phyloP scores from a whole-genome alignment of 2,329 filamentous ascomycete genomes.

The Colletotrichum cereale region DNA sequence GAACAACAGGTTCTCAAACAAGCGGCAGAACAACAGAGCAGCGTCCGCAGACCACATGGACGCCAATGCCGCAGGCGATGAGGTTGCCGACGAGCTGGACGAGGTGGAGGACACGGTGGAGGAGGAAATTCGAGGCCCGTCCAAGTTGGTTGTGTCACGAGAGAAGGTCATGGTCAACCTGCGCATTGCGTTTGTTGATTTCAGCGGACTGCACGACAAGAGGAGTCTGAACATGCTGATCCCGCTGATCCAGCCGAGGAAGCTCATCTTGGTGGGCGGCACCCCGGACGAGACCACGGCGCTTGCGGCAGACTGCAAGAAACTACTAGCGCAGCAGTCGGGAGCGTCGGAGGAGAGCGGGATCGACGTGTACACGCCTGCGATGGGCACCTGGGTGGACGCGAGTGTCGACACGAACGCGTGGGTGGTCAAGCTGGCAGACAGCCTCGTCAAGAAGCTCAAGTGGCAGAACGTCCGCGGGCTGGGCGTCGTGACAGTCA shows the following conservation, averaged over 20 bases:
- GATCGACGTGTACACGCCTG: constrained; percentile 85
- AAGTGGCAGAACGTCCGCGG: constrained; percentile 96
- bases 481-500: constrained; percentile 92
- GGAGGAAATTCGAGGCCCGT: constrained; percentile 72
- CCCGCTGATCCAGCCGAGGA: constrained; percentile 91
- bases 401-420: constrained; percentile 98
- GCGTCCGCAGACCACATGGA: constrained; percentile 59
- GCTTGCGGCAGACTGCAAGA: constrained; percentile 84
- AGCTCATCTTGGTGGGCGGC: constrained; percentile 92
- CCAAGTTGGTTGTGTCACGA: constrained; percentile 77
- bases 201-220: constrained; percentile 91
- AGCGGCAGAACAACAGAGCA: constrained; percentile 67
- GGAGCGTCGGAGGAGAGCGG: constrained; percentile 60
- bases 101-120: constrained; percentile 66
- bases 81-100: constrained; percentile 67
- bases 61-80: constrained; percentile 49
- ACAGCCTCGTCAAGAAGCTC: constrained; percentile 84
- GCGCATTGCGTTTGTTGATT: constrained; percentile 89
- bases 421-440: constrained; percentile 93
- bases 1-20: constrained; percentile 60
- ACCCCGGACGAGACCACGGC: constrained; percentile 81
- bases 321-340: constrained; percentile 65
- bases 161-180: constrained; percentile 77
- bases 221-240: constrained; percentile 95
- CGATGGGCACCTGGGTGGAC: constrained; percentile 79